A percentile compares a stretch with the other conserved stretches of the same genome.
These are phyloP conservation scores for Lipomyces japonicus DNA, from an alignment of 805 yeast genomes.

Conservation along the genomic window DNA sequence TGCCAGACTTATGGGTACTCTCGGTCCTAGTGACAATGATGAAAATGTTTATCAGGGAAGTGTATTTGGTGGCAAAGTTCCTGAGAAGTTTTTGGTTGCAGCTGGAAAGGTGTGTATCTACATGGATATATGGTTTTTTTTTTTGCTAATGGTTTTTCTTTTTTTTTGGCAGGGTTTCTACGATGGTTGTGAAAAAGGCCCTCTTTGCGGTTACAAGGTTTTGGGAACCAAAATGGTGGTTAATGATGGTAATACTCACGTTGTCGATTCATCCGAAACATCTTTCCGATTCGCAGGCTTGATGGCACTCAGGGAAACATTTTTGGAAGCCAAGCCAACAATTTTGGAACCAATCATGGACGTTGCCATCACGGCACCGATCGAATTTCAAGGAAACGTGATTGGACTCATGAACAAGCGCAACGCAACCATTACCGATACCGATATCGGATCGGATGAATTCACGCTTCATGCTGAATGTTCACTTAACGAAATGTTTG, in stretches of 20 bases:
- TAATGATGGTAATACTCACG: conserved; percentile 96
- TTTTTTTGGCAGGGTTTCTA: conserved; percentile 77
- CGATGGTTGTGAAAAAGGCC: conserved; percentile 93
- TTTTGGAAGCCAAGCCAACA: conserved; percentile 76
- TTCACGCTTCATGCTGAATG: conserved; percentile 92
- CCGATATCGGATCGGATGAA: conserved; percentile 91
- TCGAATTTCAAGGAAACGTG: conserved; percentile 90
- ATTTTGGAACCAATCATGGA: conserved; percentile 95
- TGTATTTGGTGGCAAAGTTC: conserved; percentile 94
- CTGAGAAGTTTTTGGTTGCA: conserved; percentile 90
- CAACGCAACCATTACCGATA: conserved; percentile 87
- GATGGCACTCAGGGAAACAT: conserved; percentile 89
- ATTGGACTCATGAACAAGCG: conserved; percentile 89
- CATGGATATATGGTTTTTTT: too few species aligned
- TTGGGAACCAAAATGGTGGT: conserved; percentile 89
- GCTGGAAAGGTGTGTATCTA: conserved; percentile 49
- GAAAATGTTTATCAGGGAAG: conserved; percentile 73
- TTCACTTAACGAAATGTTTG: conserved; percentile 93
- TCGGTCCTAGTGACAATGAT: conserved; percentile 46
- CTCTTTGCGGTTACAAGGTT: conserved; percentile 90
- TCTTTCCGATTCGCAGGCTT: conserved; percentile 91
- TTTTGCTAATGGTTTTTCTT: conserved; percentile 4
- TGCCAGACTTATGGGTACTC: conserved; percentile 88
- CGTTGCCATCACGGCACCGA: conserved; percentile 89
- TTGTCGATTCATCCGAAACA: conserved; percentile 94